Conservation (phyloP, 257 asterid species). For the Solanum bulbocastanum region DNA sequence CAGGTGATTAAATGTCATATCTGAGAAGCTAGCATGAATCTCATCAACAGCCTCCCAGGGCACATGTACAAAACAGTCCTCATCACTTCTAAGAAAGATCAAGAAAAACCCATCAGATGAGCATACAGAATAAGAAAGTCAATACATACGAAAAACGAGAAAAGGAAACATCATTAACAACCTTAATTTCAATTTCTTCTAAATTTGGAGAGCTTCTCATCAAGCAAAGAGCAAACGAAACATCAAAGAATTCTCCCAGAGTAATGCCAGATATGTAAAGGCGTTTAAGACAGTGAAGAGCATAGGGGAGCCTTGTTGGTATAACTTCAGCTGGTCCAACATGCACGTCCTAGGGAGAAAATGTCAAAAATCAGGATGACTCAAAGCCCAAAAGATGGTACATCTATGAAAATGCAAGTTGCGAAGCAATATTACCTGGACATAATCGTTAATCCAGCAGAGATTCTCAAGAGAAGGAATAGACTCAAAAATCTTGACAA, state of each 20-base stretch:
- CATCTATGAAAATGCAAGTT: neutral
- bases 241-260: neutral
- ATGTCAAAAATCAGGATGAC: neutral
- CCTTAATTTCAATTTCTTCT: neutral
- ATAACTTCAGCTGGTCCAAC: neutral
- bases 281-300: neutral
- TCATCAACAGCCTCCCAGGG: neutral
- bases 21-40: neutral
- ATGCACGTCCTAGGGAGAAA: neutral
- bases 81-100: neutral
- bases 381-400: neutral
- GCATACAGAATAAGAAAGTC: neutral
- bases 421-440: neutral
- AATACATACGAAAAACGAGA: neutral
- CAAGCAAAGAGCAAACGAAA: neutral
- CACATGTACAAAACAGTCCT: neutral
- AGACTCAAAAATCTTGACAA: neutral
- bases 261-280: neutral
- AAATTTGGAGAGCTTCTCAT: constrained; percentile 14
- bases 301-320: neutral
- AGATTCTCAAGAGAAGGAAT: neutral
- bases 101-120: neutral
- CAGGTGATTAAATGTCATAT: neutral
- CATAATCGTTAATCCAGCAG: neutral
- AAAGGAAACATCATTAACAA: neutral